Conservation (phyloP, 1,284 basidiomycete genomes). For the Ceratobasidium sp. region DNA sequence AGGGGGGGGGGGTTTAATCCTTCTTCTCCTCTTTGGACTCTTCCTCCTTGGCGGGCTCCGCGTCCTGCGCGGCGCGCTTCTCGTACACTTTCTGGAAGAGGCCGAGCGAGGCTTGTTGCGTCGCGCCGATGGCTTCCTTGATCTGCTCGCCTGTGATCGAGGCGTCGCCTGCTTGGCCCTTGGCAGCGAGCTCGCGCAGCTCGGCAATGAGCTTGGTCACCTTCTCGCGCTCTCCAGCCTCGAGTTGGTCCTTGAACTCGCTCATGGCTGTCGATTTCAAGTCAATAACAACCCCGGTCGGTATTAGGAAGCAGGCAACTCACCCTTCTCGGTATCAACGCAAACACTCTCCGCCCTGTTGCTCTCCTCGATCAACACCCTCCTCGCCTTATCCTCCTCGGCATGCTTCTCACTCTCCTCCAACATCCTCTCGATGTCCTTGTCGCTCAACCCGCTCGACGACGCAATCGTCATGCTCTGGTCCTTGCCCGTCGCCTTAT, state of each 20-base stretch:
- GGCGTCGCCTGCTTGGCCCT: slow-evolving; percentile 90
- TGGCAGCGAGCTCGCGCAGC: slow-evolving; percentile 89
- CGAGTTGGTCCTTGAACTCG: slow-evolving; percentile 98
- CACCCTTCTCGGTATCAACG: slow-evolving; percentile 95
- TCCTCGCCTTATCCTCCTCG: slow-evolving; percentile 90
- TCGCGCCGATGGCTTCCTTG: slow-evolving; percentile 93
- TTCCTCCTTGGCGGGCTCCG: slow-evolving; percentile 44
- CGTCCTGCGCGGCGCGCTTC: slow-evolving; percentile 82
- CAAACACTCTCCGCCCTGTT: slow-evolving; percentile 98
- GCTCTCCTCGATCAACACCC: slow-evolving; percentile 92
- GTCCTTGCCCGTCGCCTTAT: slow-evolving; percentile 89
- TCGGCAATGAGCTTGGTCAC: slow-evolving; percentile 88
- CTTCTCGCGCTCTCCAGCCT: slow-evolving; percentile 93
- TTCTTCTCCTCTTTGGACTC: slow-evolving; percentile 62
- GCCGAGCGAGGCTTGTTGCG: slow-evolving; percentile 95
- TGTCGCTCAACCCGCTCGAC: slow-evolving; percentile 95
- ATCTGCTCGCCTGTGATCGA: slow-evolving; percentile 88
- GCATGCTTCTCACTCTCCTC: slow-evolving; percentile 94
- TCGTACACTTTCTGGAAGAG: slow-evolving; percentile 99
- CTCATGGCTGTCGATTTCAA: slow-evolving; percentile 75
- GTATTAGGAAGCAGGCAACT: slow-evolving; percentile 50
- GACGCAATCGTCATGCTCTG: slow-evolving; percentile 98
- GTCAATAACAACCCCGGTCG: slow-evolving; percentile 31
- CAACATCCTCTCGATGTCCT: slow-evolving; percentile 98
- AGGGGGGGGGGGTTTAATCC: slow-evolving; percentile 58